Percentiles rank a stretch among this genome's conserved stretches.
phyloP scores from a whole-genome alignment of 495 filamentous ascomycete species.

The Acidiella bohemica region DNA sequence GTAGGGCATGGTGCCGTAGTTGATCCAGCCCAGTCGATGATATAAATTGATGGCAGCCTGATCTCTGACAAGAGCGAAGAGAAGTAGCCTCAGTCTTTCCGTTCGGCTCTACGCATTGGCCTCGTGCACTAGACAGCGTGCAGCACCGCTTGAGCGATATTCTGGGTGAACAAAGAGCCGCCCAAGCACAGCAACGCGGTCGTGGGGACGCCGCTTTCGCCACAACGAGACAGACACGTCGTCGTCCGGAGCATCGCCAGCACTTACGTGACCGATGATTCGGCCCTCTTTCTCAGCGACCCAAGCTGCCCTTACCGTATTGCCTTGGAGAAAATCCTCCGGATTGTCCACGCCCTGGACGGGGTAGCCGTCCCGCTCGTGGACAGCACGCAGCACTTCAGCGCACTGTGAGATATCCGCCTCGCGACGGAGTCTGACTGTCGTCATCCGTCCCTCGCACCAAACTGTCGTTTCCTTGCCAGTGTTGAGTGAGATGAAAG shows the following conservation, averaged over 20 bases:
- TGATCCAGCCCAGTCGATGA: constrained; percentile 1
- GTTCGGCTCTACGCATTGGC: background rate
- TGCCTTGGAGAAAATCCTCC: background rate
- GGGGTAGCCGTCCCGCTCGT: constrained; percentile 2
- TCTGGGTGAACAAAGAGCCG: constrained; percentile 5
- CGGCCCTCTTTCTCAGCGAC: background rate
- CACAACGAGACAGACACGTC: constrained; percentile 3
- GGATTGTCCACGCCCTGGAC: constrained; percentile 4
- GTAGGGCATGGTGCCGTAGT: constrained; percentile 1
- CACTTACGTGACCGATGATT: constrained; percentile 5
- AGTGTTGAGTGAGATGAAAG: no score
- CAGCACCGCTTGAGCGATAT: background rate
- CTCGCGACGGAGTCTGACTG: background rate
- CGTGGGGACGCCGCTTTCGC: background rate
- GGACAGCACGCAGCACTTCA: background rate
- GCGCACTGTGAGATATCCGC: constrained; percentile 1
- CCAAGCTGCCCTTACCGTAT: background rate
- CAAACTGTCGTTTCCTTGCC: no score
- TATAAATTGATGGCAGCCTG: constrained; percentile 5
- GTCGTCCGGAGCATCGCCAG: background rate
- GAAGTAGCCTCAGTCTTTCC: background rate
- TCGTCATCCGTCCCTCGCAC: background rate
- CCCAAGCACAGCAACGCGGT: constrained; percentile 3
- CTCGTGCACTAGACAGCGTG: background rate
- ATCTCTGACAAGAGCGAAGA: constrained; percentile 7